phyloP scores from a whole-genome alignment of 108 stramenopile genomes.

The Skeletonema grethae region DNA sequence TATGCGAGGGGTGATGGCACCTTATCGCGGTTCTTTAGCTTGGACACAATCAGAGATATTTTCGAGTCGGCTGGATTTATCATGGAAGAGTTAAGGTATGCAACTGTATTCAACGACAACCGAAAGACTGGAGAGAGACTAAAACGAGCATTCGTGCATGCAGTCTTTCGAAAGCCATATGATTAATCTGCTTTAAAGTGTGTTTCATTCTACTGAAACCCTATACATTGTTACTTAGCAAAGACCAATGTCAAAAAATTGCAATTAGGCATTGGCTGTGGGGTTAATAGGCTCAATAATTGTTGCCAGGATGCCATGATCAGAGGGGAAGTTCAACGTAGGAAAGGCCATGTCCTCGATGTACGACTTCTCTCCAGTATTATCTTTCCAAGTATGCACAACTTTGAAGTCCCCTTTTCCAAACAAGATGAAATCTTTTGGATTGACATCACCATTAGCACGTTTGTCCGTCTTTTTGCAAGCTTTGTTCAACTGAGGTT shows the following conservation, averaged over 20 bases:
- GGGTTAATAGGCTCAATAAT: constrained; percentile 45
- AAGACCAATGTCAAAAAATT: not conserved
- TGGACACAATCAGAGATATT: constrained; percentile 13
- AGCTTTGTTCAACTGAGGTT: constrained; percentile 80
- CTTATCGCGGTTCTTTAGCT: constrained; percentile 33
- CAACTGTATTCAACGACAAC: constrained; percentile 47
- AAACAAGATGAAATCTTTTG: constrained; percentile 79
- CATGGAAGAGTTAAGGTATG: constrained; percentile 37
- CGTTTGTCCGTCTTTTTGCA: constrained; percentile 59
- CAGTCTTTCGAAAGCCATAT: constrained; percentile 31
- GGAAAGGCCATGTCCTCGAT: constrained; percentile 73
- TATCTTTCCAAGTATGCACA: constrained; percentile 59
- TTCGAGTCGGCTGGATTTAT: constrained; percentile 40
- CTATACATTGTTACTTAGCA: not conserved
- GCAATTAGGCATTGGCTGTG: not conserved
- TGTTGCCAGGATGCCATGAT: constrained; percentile 69
- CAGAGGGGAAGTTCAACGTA: constrained; percentile 70
- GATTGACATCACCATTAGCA: constrained; percentile 69
- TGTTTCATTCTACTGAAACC: no score
- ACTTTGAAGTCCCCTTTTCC: constrained; percentile 54
- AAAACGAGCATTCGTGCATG: constrained; percentile 45
- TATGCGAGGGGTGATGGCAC: constrained; percentile 48
- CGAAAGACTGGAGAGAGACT: constrained; percentile 39
- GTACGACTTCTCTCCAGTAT: constrained; percentile 62
- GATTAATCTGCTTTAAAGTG: not conserved